Evolutionary conservation across 2,329 filamentous ascomycete genomes (phyloP).

Genomic region (Fusarium keratoplasticum): DNA sequence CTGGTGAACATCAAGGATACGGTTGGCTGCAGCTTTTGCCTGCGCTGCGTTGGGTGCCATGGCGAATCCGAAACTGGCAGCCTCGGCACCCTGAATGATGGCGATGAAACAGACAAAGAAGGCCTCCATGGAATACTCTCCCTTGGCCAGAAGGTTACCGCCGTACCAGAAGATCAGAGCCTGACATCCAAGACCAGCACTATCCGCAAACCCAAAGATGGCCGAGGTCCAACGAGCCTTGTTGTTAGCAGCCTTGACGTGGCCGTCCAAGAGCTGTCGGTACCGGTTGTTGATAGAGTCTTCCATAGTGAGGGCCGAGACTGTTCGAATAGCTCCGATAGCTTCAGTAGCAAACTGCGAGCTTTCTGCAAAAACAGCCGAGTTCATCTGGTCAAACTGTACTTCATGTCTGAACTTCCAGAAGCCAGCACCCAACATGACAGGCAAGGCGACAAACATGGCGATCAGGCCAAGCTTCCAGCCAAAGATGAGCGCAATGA

Average conservation of each 20-base stretch:
- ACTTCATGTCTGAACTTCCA: conserved; percentile 59
- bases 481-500: conserved; percentile 47
- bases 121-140: conserved; percentile 52
- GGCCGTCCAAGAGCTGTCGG: conserved; percentile 48
- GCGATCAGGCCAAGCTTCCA: conserved; percentile 55
- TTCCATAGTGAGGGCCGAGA: conserved; percentile 71
- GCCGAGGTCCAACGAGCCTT: conserved; percentile 49
- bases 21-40: conserved; percentile 33
- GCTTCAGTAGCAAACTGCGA: conserved; percentile 73
- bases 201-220: conserved; percentile 52
- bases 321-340: conserved; percentile 72
- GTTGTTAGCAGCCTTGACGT: conserved; percentile 47
- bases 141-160: conserved; percentile 36
- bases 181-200: conserved; percentile 52
- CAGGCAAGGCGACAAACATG: conserved; percentile 50
- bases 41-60: conserved; percentile 37
- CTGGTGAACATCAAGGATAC: conserved; percentile 45
- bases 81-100: conserved; percentile 64
- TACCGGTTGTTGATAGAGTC: conserved; percentile 60
- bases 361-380: conserved; percentile 68
- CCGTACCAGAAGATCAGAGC: conserved; percentile 68
- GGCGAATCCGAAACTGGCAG: conserved; percentile 23
- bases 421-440: conserved; percentile 50
- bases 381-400: conserved; percentile 68
- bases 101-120: conserved; percentile 68